Percentiles rank a stretch among this genome's conserved stretches.
Evolutionary conservation across 805 yeast species (phyloP).

Genomic region (Saturnispora kantuleensis): DNA sequence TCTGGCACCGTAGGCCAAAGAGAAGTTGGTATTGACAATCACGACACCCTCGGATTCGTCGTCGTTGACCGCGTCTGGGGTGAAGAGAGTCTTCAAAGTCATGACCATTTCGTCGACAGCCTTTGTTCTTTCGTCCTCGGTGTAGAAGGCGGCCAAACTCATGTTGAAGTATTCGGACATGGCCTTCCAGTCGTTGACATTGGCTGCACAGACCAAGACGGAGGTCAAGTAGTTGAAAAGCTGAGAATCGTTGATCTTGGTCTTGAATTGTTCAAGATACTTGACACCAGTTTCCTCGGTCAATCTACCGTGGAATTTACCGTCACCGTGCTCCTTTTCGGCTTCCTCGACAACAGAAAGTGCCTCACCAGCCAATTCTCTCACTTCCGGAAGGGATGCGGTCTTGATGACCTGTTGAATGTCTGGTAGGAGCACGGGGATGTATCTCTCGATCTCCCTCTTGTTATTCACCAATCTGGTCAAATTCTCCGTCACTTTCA

Average conservation of each 20-base stretch:
- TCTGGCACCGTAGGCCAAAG: constrained; percentile 94
- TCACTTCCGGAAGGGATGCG: constrained; percentile 92
- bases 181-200: constrained; percentile 66
- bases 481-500: constrained; percentile 88
- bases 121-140: constrained; percentile 27
- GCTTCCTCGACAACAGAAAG: constrained; percentile 74
- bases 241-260: constrained; percentile 28
- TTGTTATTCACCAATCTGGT: constrained; percentile 92
- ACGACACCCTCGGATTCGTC: constrained; percentile 75
- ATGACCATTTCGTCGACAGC: constrained; percentile 37
- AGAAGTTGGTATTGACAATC: constrained; percentile 89
- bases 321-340: constrained; percentile 55
- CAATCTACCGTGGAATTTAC: constrained; percentile 70
- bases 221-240: constrained; percentile 40
- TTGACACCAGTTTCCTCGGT: constrained; percentile 41
- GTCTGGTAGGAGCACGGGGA: constrained; percentile 87
- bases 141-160: constrained; percentile 29
- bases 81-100: constrained; percentile 46
- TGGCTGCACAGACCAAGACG: constrained; percentile 50
- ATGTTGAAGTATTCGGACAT: constrained; percentile 43
- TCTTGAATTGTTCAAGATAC: constrained; percentile 28
- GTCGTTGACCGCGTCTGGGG: constrained; percentile 43
- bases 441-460: constrained; percentile 78
- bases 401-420: constrained; percentile 77
- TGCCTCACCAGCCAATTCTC: constrained; percentile 88